Evolutionary conservation across 495 filamentous ascomycete genomes (phyloP), one percentile per base, ranked within the genome.

Genomic region (Penicillium desertorum): DNA sequence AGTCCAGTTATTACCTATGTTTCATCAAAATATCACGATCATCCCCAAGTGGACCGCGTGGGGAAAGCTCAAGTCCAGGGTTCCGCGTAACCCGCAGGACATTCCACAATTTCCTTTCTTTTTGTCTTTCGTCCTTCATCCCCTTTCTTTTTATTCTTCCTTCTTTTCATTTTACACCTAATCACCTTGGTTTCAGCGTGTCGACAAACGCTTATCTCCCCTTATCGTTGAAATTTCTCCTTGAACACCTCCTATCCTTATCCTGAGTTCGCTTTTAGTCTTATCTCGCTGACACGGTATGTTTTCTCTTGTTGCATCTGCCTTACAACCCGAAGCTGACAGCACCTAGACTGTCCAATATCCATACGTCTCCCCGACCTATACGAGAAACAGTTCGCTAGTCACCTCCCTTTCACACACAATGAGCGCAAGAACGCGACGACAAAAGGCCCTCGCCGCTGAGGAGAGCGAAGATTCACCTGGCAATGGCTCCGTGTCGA

Each of bases 371-470:
- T n/a, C 16, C n/a, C 47, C 29, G 47, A 49, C 17, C 30, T 50
- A 39, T 36, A 50, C 30, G 10, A 32, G 23, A 29, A n/a, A 53
- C 50, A 9, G 6, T 22, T n/a, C 32, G n/a, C 10, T 11, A 20
- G 48, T 22, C 30, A 51, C 19, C 50, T 46, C 19, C 45, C 37
- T 44, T 46, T 36, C 45, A 45, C 43, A 30, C 67, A 71, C 61
- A 52, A 79, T 79, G 76, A 73, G 66, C 53, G 67, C 73, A 32
- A 63, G 72, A 57, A 77, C 75, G 51, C 68, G 75, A 62, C 70
- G 69, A 61, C 76, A 78, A 65, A 76, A 77, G 54, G 75, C 71
- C 27, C 62, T 71, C 47, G 70, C 72, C 54, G 67, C 57, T 4
- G 71, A 74, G 25, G 75, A 75, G 29, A 73, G 66, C 27, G 72